Percentiles rank a stretch among this genome's conserved stretches.
Evolutionary conservation across 257 asterid genomes (phyloP).

Genomic region (Oldenlandia corymbosa): DNA sequence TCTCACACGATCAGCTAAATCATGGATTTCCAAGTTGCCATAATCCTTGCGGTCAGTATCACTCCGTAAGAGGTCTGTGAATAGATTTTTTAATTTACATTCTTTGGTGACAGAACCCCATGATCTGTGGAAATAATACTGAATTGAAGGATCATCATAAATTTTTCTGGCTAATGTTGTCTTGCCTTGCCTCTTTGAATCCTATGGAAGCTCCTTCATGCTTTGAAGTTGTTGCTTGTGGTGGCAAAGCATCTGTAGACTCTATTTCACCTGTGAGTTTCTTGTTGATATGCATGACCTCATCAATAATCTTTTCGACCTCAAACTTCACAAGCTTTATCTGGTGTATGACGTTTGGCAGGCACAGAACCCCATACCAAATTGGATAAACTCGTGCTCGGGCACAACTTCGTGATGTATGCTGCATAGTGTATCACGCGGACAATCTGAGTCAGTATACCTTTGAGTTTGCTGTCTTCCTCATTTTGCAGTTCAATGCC

Average conservation of each 20-base stretch:
- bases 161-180: neutral
- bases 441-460: neutral
- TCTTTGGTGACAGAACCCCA: neutral
- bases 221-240: neutral
- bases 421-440: slow-evolving; percentile 9
- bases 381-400: neutral
- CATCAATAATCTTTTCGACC: neutral
- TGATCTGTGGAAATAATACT: too few relatives aligned
- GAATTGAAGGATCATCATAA: too few relatives aligned
- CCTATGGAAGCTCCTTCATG: neutral
- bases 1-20: neutral
- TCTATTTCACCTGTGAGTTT: neutral
- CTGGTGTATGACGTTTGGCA: neutral
- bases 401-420: neutral
- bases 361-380: slow-evolving; percentile 2
- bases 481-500: neutral
- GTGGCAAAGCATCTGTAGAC: neutral
- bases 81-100: neutral
- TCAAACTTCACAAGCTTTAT: neutral
- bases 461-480: neutral
- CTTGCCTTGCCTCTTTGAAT: slow-evolving; percentile 10
- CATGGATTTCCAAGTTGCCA: neutral
- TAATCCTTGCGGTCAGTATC: neutral
- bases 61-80: neutral
- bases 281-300: too few relatives aligned